Conservation (phyloP, 768 basidiomycete species). For the Hirschioporus abietinus region DNA sequence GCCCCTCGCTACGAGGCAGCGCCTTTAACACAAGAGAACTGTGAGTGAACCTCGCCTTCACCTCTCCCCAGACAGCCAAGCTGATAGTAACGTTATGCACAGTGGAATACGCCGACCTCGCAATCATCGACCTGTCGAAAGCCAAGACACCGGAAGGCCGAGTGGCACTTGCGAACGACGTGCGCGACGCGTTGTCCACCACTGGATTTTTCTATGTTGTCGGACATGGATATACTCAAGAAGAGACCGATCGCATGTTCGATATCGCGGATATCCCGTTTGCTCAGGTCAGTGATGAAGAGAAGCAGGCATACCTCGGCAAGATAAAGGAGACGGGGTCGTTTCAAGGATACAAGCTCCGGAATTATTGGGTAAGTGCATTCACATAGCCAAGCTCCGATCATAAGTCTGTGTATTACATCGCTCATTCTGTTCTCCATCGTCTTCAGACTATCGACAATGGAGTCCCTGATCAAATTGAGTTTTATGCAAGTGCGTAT, state of each 20-base stretch:
- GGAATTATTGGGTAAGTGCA: slow-evolving; percentile 44
- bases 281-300: slow-evolving; percentile 26
- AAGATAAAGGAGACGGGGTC: slow-evolving; percentile 37
- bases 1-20: slow-evolving; percentile 33
- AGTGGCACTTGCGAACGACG: slow-evolving; percentile 31
- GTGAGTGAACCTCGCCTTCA: slow-evolving; percentile 21
- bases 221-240: slow-evolving; percentile 24
- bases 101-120: slow-evolving; percentile 48
- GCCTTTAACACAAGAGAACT: slow-evolving; percentile 27
- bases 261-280: slow-evolving; percentile 33
- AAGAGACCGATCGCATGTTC: slow-evolving; percentile 28
- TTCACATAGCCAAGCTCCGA: no score
- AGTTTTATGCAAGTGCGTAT: slow-evolving; percentile 54
- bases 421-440: not conserved
- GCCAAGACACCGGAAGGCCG: slow-evolving; percentile 33
- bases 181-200: slow-evolving; percentile 40
- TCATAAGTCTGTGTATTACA: not conserved
- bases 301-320: slow-evolving; percentile 26
- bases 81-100: slow-evolving; percentile 24
- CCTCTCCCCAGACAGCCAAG: not conserved
- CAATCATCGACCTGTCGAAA: slow-evolving; percentile 46
- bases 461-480: slow-evolving; percentile 59
- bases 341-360: slow-evolving; percentile 52
- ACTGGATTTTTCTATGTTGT: slow-evolving; percentile 31
- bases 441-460: slow-evolving; percentile 49